Evolutionary conservation across 148 eudicot genomes (phyloP).

Genomic region (Euryodendron excelsum): DNA sequence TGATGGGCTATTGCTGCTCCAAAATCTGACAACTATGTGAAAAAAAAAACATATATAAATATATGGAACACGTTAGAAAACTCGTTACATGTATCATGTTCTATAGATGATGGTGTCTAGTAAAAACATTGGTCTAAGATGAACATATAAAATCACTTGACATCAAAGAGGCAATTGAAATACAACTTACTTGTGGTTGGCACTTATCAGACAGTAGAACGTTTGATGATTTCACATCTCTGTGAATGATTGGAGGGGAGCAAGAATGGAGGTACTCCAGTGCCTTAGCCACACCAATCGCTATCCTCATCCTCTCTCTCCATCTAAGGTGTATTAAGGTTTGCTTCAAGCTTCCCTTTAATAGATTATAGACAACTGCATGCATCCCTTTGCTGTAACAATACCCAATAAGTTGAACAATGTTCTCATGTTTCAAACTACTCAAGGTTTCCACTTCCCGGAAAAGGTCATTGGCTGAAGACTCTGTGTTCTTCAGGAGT

Average conservation of each 20-base stretch:
- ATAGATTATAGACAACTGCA: constrained; percentile 31
- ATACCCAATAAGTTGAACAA: constrained; percentile 30
- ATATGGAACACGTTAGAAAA: not conserved
- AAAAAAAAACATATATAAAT: not conserved
- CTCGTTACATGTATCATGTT: not conserved
- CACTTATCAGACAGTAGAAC: constrained; percentile 29
- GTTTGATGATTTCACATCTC: constrained; percentile 37
- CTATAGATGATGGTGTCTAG: not conserved
- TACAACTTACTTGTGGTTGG: constrained; percentile 28
- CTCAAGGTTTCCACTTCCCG: constrained; percentile 30
- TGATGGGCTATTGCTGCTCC: constrained; percentile 27
- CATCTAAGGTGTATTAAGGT: constrained; percentile 21
- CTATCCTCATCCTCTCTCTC: constrained; percentile 34
- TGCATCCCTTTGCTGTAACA: constrained; percentile 23
- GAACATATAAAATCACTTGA: too few relatives aligned
- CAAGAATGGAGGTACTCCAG: constrained; percentile 36
- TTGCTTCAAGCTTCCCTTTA: constrained; percentile 23
- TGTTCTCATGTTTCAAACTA: constrained; percentile 29
- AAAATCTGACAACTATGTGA: constrained; percentile 32
- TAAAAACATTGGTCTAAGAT: not conserved
- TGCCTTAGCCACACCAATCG: constrained; percentile 35
- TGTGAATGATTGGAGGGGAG: constrained; percentile 29
- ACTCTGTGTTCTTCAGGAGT: constrained; percentile 14
- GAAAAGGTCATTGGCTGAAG: constrained; percentile 20
- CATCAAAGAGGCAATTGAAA: not conserved